Base-by-base conservation (phyloP, 805 yeast genomes). In the Candida sanyiensis region DNA sequence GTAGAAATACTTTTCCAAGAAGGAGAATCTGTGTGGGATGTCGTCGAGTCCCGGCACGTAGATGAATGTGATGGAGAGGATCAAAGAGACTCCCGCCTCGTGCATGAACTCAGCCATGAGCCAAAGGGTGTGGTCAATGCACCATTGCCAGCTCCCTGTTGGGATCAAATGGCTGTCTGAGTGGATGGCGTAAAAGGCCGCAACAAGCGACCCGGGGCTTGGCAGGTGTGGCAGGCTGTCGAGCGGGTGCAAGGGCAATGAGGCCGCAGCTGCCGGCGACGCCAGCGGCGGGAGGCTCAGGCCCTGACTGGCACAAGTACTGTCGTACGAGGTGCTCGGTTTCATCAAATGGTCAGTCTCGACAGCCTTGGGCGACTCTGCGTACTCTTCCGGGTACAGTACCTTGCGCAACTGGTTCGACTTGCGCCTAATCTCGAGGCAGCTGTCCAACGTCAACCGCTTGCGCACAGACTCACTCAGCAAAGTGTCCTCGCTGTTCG, bases 51-150 rank as follows among this genome's bases (percentile, higher is more conserved):
- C 61, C 3, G 67, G 67, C 2, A 63, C 63, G 44, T 62, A 67
- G 27, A 65, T 62, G 56, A 66, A 65, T 38, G 66, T 60, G 11
- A 65, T 62, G 23, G 70, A 64, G 15, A 63, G 42, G 3, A 64
- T 43, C 19, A 64, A 47, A 2, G 63, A 40, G 32, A 62, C 56
- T 1, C 70, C 72, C 18, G 62, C 54, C 34, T 53, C 57, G 12
- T 50, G 47, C 2, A 49, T 18, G 33, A 43, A 40, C 15, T 51
- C 43, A 15, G 45, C 12, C 3, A 43, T 20, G 22, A 51, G 42
- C 41, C 40, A 40, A 7, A 36, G 15, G 2, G 32, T 7, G 13
- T 31, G 19, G 49, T 47, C 44, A 2, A 40, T 2, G 6, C 28
- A 11, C 44, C 44, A 40, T 28, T 40, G 44, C 11, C 29, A 3